These are phyloP conservation scores for Linnemannia exigua DNA, from an alignment of 192 early-diverging fungal genomes.

Conservation along the genomic window DNA sequence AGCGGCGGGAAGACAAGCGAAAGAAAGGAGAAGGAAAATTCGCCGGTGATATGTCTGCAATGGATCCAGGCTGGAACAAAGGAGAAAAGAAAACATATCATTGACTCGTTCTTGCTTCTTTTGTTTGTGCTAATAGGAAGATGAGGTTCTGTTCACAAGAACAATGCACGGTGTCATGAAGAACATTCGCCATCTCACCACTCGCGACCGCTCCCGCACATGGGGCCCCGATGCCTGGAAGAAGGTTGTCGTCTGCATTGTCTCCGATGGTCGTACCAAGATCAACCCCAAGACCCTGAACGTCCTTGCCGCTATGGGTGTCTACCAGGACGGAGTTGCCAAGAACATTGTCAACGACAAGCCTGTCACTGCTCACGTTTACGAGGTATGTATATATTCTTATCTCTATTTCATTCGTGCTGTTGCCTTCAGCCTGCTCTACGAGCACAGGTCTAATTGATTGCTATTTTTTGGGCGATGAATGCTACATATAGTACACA, in stretches of 20 bases:
- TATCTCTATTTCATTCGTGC: not conserved
- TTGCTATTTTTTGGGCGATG: not conserved
- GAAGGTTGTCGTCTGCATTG: constrained; percentile 87
- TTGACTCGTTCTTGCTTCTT: not conserved
- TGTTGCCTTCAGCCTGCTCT: not conserved
- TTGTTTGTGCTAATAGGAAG: constrained; percentile 71
- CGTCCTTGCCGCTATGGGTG: constrained; percentile 83
- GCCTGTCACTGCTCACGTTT: constrained; percentile 77
- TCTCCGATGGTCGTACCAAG: constrained; percentile 87
- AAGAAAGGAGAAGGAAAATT: not conserved
- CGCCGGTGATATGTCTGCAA: not conserved
- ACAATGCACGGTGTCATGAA: constrained; percentile 89
- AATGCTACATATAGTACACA: constrained; percentile 71
- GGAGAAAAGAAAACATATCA: not conserved
- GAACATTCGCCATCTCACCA: constrained; percentile 93
- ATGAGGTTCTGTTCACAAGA: constrained; percentile 90
- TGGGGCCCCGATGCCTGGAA: constrained; percentile 87
- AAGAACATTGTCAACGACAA: constrained; percentile 75
- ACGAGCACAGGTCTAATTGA: not conserved
- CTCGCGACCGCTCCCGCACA: constrained; percentile 78
- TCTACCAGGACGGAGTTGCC: constrained; percentile 85
- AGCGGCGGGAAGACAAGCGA: not conserved
- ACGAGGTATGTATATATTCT: constrained; percentile 57
- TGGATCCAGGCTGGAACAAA: not conserved
- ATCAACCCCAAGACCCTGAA: constrained; percentile 78